Conservation (phyloP, 2,329 filamentous ascomycete species). For the Knoxdaviesia proteae region DNA sequence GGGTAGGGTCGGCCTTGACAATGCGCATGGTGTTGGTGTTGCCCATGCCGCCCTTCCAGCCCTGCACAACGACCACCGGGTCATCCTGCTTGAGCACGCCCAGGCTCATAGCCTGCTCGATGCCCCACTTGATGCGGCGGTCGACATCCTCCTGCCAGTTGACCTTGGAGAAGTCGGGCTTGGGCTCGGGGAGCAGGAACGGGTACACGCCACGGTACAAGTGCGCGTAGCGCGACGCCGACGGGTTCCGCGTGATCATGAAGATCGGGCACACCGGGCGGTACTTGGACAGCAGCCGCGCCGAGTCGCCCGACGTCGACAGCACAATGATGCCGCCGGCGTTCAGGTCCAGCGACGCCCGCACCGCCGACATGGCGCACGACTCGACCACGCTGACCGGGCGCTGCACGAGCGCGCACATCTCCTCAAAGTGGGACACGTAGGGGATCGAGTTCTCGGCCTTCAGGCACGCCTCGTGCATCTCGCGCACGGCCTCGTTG, state of each 20-base stretch:
- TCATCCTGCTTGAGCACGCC: conserved; percentile 53
- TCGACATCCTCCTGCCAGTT: conserved; percentile 99
- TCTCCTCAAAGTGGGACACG: conserved; percentile 88
- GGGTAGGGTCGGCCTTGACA: conserved; percentile 37
- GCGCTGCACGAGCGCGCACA: conserved; percentile 62
- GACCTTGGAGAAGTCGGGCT: conserved; percentile 81
- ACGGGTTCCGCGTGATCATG: conserved; percentile 83
- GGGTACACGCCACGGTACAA: conserved; percentile 96
- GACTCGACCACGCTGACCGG: conserved; percentile 82
- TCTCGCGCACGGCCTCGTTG: conserved; percentile 79
- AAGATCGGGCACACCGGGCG: conserved; percentile 97
- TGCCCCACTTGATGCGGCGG: conserved; percentile 91
- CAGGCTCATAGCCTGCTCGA: conserved; percentile 68
- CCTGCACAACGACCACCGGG: conserved; percentile 65
- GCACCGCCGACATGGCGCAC: conserved; percentile 91
- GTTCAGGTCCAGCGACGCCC: conserved; percentile 86
- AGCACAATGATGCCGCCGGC: conserved; percentile 90
- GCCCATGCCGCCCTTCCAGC: conserved; percentile 80
- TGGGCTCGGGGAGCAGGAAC: conserved; percentile 79
- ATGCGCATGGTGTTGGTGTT: conserved; percentile 67
- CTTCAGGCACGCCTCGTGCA: conserved; percentile 93
- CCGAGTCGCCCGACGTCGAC: conserved; percentile 87
- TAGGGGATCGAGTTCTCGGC: conserved; percentile 96
- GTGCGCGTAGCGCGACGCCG: conserved; percentile 75
- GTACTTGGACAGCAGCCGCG: conserved; percentile 93